These are phyloP conservation scores for Starmerella cellae DNA, from an alignment of 805 yeast genomes.

Conservation along the genomic window DNA sequence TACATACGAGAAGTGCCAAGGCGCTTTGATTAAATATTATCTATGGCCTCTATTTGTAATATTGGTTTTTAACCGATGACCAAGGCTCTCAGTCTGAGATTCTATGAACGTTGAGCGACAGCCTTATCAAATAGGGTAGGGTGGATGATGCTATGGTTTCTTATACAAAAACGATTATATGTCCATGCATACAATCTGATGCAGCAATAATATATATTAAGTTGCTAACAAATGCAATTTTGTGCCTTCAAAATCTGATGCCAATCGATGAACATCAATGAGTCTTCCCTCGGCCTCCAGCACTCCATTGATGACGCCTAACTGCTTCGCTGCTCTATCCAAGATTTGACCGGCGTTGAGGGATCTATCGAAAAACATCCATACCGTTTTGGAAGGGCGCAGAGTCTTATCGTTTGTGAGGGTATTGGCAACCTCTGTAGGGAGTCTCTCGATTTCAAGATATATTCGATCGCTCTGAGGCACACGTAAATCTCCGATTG, in stretches of 20 bases:
- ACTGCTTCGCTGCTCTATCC: slow-evolving; percentile 20
- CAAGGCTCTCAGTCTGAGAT: too few species aligned
- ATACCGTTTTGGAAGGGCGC: slow-evolving; percentile 20
- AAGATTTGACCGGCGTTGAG: slow-evolving; percentile 21
- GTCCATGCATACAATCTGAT: not conserved
- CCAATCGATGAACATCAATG: not conserved
- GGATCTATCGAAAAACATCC: slow-evolving; percentile 20
- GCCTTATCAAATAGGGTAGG: too few species aligned
- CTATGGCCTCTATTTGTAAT: too few species aligned
- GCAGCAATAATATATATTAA: not conserved
- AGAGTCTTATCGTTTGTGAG: slow-evolving; percentile 12
- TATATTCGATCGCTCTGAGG: slow-evolving; percentile 27
- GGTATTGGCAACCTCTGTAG: slow-evolving; percentile 15
- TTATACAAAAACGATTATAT: too few species aligned
- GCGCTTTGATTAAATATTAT: too few species aligned
- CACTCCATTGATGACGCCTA: slow-evolving; percentile 13
- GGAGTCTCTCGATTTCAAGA: slow-evolving; percentile 23
- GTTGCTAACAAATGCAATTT: not conserved
- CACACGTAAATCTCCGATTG: slow-evolving; percentile 30
- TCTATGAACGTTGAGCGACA: too few species aligned
- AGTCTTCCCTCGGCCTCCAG: not conserved
- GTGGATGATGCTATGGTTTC: too few species aligned
- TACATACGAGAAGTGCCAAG: too few species aligned
- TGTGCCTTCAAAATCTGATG: not conserved
- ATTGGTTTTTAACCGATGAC: too few species aligned